Conservation (phyloP, 179 eudicot species). For the Amaranthus tricolor region DNA sequence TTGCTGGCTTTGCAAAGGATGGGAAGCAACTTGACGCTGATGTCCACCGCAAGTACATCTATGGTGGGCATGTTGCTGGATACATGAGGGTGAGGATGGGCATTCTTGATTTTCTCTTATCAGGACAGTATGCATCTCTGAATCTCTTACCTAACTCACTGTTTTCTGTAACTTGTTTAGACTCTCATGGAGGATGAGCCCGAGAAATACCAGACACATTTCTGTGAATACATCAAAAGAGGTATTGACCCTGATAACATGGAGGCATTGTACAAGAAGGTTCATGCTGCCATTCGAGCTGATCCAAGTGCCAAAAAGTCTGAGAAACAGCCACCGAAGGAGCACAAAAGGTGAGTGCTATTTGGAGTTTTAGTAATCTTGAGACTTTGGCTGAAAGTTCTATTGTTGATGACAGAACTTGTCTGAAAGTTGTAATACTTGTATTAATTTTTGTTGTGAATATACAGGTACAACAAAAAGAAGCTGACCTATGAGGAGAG, state of each 20-base stretch:
- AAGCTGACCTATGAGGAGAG: conserved; percentile 38
- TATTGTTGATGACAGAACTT: no score
- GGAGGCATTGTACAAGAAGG: conserved; percentile 44
- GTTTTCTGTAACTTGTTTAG: conserved; percentile 6
- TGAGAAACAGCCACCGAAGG: conserved; percentile 33
- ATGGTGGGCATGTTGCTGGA: conserved; percentile 38
- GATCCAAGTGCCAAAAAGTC: conserved; percentile 43
- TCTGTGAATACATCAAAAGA: conserved; percentile 34
- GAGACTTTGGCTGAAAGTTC: no score
- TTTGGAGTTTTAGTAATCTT: no score
- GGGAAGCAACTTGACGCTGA: conserved; percentile 39
- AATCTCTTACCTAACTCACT: neutral
- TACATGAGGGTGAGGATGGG: conserved; percentile 33
- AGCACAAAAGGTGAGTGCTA: conserved; percentile 39
- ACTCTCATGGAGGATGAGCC: conserved; percentile 43
- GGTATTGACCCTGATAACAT: conserved; percentile 35
- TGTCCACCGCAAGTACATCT: conserved; percentile 40
- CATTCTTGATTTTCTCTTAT: neutral
- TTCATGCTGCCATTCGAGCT: conserved; percentile 57
- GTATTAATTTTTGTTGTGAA: neutral
- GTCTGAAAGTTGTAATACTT: no score
- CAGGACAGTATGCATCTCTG: no score
- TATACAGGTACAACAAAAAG: conserved; percentile 32
- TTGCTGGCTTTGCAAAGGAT: conserved; percentile 45
- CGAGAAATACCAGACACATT: conserved; percentile 40